A percentile compares a stretch with the other conserved stretches of the same genome.
Conservation (phyloP, 2,329 filamentous ascomycete species). For the Cladorrhinum sp. region DNA sequence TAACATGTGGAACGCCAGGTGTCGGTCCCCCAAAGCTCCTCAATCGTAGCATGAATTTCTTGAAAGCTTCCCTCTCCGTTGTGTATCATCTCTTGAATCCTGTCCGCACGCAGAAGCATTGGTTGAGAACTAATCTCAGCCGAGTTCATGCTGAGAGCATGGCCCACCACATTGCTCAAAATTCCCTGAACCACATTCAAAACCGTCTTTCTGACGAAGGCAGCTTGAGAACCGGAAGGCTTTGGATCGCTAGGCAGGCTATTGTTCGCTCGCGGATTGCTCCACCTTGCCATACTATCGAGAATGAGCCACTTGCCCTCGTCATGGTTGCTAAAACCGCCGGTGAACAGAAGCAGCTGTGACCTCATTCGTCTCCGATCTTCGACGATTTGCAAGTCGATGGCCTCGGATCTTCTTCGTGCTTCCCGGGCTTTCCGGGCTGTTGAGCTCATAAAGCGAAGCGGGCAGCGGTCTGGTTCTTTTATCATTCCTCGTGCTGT, state of each 20-base stretch:
- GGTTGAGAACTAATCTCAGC: not conserved
- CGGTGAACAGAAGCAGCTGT: not conserved
- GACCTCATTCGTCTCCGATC: not conserved
- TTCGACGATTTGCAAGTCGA: not conserved
- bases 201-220: not conserved
- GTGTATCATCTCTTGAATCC: not conserved
- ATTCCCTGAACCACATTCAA: not conserved
- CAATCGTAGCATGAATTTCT: not conserved
- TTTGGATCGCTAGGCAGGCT: not conserved
- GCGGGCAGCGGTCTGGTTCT: not conserved
- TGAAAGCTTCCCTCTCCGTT: not conserved
- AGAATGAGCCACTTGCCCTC: not conserved
- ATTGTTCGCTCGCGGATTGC: not conserved
- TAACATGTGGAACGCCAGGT: not conserved
- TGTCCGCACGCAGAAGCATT: not conserved
- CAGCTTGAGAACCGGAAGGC: not conserved
- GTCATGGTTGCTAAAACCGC: not conserved
- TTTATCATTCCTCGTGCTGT: not conserved
- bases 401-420: not conserved
- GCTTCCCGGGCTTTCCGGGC: not conserved
- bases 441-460: not conserved
- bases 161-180: not conserved
- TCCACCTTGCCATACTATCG: not conserved
- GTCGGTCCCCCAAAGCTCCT: not conserved
- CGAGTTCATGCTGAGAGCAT: not conserved